Percentiles rank a stretch among this genome's conserved stretches.
Conservation (phyloP, 2,329 filamentous ascomycete species). For the Capronia americana region DNA sequence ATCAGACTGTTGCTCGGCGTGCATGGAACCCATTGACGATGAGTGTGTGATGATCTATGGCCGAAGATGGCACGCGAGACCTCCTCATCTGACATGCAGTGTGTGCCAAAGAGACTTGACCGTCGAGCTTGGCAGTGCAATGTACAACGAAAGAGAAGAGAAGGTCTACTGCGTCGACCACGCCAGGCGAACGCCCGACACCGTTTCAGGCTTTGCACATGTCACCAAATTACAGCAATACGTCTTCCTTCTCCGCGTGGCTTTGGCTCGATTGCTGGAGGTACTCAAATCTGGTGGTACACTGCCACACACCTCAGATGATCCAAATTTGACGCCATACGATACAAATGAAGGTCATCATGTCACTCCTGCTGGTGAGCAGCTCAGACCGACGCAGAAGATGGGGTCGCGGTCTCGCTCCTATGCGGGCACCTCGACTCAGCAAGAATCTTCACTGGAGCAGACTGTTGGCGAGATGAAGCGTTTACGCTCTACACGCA, state of each 20-base stretch:
- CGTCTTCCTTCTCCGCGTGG: constrained; percentile 88
- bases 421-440: constrained; percentile 67
- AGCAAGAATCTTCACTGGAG: constrained; percentile 80
- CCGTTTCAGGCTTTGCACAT: constrained; percentile 69
- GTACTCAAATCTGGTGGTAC: constrained; percentile 85
- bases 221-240: constrained; percentile 92
- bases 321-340: constrained; percentile 71
- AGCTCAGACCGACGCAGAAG: constrained; percentile 62
- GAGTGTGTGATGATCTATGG: constrained; percentile 81
- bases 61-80: constrained; percentile 78
- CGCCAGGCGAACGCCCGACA: constrained; percentile 60
- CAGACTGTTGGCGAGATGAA: constrained; percentile 96
- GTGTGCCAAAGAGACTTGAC: constrained; percentile 78
- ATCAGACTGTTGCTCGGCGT: constrained; percentile 83
- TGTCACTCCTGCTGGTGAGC: constrained; percentile 55
- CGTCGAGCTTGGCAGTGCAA: constrained; percentile 70
- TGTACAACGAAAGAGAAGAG: constrained; percentile 71
- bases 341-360: constrained; percentile 70
- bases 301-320: constrained; percentile 76
- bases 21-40: constrained; percentile 89
- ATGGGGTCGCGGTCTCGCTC: constrained; percentile 76
- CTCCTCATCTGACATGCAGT: constrained; percentile 70
- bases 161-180: constrained; percentile 71
- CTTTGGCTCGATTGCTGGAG: constrained; percentile 84
- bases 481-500: constrained; percentile 85